phyloP scores from a whole-genome alignment of 805 yeast species.

The Dipodascus albidus region DNA sequence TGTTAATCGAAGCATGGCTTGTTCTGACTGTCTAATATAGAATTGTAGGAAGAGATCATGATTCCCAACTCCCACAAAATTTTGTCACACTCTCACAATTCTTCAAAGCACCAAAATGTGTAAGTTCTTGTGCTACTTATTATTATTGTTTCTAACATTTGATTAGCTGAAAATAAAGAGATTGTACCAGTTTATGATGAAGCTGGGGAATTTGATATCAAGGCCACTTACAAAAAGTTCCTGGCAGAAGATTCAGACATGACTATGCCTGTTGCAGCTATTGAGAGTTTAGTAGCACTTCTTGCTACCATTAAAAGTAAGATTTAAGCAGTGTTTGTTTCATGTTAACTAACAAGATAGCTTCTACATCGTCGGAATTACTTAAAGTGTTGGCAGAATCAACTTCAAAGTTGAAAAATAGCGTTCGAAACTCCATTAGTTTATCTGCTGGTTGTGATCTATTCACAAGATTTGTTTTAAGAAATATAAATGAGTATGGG shows the following conservation, averaged over 20 bases:
- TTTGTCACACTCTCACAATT: background rate
- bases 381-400: slow-evolving; percentile 72
- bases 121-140: too few relatives aligned
- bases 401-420: slow-evolving; percentile 56
- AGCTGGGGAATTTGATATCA: slow-evolving; percentile 53
- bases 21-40: too few relatives aligned
- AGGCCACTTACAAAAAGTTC: slow-evolving; percentile 65
- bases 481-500: slow-evolving; percentile 71
- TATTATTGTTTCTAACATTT: background rate
- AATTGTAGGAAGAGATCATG: background rate
- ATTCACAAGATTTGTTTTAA: slow-evolving; percentile 82
- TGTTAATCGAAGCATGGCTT: background rate
- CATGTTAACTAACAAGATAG: slow-evolving; percentile 11
- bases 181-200: background rate
- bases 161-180: background rate
- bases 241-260: slow-evolving; percentile 86
- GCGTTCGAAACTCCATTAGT: slow-evolving; percentile 85
- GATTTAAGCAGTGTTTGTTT: too few relatives aligned
- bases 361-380: slow-evolving; percentile 87
- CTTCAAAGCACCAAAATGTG: background rate
- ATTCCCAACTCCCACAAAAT: background rate
- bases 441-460: slow-evolving; percentile 96
- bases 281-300: slow-evolving; percentile 83
- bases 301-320: slow-evolving; percentile 61
- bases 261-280: slow-evolving; percentile 99